These are phyloP conservation scores for Olyra latifolia DNA, from an alignment of 176 grass and related monocot species.

Conservation along the genomic window DNA sequence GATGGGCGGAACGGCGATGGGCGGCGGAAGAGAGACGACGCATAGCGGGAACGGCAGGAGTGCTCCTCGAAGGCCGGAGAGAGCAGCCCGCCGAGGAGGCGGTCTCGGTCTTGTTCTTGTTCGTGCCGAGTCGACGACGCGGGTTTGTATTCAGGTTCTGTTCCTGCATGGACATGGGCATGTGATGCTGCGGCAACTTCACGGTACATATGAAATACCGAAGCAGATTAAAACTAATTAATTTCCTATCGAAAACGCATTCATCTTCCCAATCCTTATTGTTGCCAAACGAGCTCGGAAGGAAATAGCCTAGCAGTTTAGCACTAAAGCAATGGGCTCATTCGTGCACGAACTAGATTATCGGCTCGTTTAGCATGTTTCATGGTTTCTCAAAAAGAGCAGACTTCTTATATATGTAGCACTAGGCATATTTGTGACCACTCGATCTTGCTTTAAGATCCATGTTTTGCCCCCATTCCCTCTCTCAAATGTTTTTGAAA, in stretches of 20 bases:
- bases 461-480: no score
- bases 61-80: slow-evolving; percentile 43
- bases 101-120: slow-evolving; percentile 37
- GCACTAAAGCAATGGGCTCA: not conserved
- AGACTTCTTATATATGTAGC: no score
- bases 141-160: not conserved
- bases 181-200: slow-evolving; percentile 3
- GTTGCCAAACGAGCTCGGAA: no score
- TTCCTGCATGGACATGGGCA: not conserved
- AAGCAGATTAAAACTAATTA: no score
- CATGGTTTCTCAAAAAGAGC: not conserved
- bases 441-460: no score
- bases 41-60: slow-evolving; percentile 52
- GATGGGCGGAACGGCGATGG: slow-evolving; percentile 51
- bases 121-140: slow-evolving; percentile 2
- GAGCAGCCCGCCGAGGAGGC: slow-evolving; percentile 67
- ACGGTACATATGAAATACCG: not conserved
- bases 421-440: no score
- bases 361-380: not conserved
- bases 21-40: slow-evolving; percentile 30
- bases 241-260: no score
- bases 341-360: not conserved
- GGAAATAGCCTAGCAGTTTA: no score
- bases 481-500: no score
- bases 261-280: no score